Evolutionary conservation across 176 grass and related monocot genomes (phyloP).

Genomic region (Ensete glaucum): DNA sequence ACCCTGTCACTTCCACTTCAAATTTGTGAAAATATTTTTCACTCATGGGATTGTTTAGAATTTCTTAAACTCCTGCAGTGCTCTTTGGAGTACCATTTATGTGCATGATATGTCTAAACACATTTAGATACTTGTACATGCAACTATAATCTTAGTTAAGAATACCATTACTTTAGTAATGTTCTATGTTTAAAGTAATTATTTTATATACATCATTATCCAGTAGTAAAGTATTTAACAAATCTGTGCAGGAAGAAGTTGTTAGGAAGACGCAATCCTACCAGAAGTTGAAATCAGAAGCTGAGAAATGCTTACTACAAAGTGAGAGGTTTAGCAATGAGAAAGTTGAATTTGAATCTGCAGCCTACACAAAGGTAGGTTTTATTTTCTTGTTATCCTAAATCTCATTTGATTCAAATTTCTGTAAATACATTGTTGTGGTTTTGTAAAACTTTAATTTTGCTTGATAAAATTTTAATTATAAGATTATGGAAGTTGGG

Average conservation of each 20-base stretch:
- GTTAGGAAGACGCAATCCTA: conserved; percentile 64
- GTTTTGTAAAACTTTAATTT: background rate
- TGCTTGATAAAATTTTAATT: background rate
- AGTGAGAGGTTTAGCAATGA: conserved; percentile 56
- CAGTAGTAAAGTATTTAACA: background rate
- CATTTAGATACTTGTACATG: no score
- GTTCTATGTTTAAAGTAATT: no score
- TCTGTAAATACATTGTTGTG: background rate
- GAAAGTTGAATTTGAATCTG: conserved; percentile 68
- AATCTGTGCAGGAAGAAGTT: conserved; percentile 62
- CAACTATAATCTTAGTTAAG: no score
- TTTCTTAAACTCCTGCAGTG: no score
- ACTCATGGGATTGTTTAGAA: no score
- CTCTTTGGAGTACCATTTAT: no score
- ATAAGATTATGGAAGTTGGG: no score
- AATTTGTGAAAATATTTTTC: no score
- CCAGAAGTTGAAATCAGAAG: conserved; percentile 75
- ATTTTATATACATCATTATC: no score
- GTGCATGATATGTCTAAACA: no score
- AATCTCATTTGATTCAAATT: background rate
- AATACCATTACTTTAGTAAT: no score
- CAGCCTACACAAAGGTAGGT: conserved; percentile 63
- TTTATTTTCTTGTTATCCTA: background rate
- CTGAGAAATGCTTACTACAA: conserved; percentile 77
- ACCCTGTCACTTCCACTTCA: no score